These are phyloP conservation scores for Lathyrus sativus DNA, from an alignment of 306 rosid species.

Conservation along the genomic window DNA sequence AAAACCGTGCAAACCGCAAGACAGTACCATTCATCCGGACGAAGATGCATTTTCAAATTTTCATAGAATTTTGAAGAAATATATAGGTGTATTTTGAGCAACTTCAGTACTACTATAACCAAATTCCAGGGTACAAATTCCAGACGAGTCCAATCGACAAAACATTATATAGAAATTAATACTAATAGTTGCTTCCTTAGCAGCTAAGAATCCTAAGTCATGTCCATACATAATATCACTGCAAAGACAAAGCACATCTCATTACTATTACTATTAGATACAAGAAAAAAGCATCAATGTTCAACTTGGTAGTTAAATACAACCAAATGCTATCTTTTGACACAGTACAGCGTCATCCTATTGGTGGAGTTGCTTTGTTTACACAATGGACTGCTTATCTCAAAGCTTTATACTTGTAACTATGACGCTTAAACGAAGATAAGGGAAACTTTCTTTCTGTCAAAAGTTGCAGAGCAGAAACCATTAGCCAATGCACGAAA, in stretches of 20 bases:
- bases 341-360: conserved; percentile 48
- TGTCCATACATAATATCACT: conserved; percentile 37
- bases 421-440: conserved; percentile 46
- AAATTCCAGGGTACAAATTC: conserved; percentile 35
- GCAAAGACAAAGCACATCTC: conserved; percentile 39
- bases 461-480: conserved; percentile 47
- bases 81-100: too few relatives aligned
- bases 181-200: conserved; percentile 42
- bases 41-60: too few relatives aligned
- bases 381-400: conserved; percentile 40
- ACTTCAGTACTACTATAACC: conserved; percentile 1
- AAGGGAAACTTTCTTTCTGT: conserved; percentile 51
- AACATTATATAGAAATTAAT: conserved; percentile 33
- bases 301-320: conserved; percentile 48
- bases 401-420: conserved; percentile 42
- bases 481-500: conserved; percentile 37
- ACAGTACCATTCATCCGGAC: too few relatives aligned
- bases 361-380: conserved; percentile 48
- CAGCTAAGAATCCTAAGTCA: conserved; percentile 48
- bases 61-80: too few relatives aligned
- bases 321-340: conserved; percentile 45
- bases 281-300: conserved; percentile 39
- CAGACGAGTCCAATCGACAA: conserved; percentile 37
- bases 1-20: too few relatives aligned
- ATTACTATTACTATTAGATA: conserved; percentile 29